Percentiles rank a stretch among this genome's conserved stretches.
These are phyloP conservation scores for Cercospora sp. DNA, from an alignment of 2,329 filamentous ascomycete genomes.

Conservation along the genomic window DNA sequence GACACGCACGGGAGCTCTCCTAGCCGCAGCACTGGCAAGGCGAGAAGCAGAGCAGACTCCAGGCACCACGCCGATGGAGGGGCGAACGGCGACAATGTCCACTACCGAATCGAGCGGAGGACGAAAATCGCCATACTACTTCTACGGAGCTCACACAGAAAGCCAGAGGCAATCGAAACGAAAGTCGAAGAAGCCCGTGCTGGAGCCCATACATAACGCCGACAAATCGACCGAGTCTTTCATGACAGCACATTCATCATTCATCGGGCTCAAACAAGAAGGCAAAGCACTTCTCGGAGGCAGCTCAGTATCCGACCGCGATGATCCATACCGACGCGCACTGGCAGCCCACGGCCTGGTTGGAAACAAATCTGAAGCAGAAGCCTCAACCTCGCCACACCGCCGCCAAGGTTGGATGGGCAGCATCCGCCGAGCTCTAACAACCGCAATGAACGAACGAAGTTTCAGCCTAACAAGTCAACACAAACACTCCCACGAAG, in stretches of 20 bases:
- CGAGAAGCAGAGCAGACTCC: conserved; percentile 14
- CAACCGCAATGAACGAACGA: conserved; percentile 35
- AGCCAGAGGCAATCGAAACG: conserved; percentile 4
- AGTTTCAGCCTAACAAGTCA: conserved; percentile 35
- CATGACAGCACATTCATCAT: conserved; percentile 52
- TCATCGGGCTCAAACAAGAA: conserved; percentile 53
- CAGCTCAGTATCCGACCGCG: conserved; percentile 37
- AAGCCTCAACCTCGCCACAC: conserved; percentile 16
- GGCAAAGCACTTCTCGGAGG: conserved; percentile 54
- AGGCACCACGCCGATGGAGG: conserved; percentile 23
- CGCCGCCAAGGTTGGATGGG: conserved; percentile 36
- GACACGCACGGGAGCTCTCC: conserved; percentile 45
- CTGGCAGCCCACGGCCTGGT: conserved; percentile 27
- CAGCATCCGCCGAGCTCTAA: conserved; percentile 36
- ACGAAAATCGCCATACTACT: conserved; percentile 36
- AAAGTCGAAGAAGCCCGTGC: conserved; percentile 3
- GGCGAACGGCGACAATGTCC: conserved; percentile 32
- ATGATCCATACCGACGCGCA: conserved; percentile 37
- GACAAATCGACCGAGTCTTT: conserved; percentile 47
- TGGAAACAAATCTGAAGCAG: conserved; percentile 6
- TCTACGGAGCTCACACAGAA: conserved; percentile 22
- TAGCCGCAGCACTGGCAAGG: conserved; percentile 35
- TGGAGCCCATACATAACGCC: conserved; percentile 18
- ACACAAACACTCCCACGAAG: conserved; percentile 12
- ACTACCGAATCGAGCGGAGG: conserved; percentile 37